phyloP scores from a whole-genome alignment of 2,329 filamentous ascomycete species.

The Apiospora hydei region DNA sequence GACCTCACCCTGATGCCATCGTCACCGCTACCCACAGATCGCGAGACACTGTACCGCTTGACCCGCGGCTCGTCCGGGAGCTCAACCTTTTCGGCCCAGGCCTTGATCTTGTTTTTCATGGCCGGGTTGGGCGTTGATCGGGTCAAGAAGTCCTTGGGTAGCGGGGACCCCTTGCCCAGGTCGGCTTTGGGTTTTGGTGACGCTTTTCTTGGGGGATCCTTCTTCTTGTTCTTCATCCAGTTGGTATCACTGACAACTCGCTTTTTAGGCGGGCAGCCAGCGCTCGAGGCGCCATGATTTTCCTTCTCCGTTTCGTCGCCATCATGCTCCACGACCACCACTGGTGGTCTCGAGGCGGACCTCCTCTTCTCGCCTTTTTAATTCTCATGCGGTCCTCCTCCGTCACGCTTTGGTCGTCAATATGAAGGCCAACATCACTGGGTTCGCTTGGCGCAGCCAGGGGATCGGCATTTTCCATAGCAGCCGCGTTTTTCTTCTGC shows the following conservation, averaged over 20 bases:
- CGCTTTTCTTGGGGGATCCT: conserved; percentile 52
- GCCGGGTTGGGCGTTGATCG: conserved; percentile 61
- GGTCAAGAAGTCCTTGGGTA: conserved; percentile 67
- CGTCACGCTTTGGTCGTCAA: conserved; percentile 67
- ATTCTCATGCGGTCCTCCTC: conserved; percentile 68
- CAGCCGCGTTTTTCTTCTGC: conserved; percentile 79
- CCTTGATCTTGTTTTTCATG: conserved; percentile 65
- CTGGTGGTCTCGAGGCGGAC: conserved; percentile 32
- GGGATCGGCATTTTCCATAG: conserved; percentile 60
- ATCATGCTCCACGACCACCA: conserved; percentile 40
- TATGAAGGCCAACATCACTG: conserved; percentile 66
- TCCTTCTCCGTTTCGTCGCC: conserved; percentile 41
- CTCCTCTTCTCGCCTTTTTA: conserved; percentile 54
- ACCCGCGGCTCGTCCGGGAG: conserved; percentile 50
- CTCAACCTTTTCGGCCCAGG: conserved; percentile 67
- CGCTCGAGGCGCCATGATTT: conserved; percentile 47
- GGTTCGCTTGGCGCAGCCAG: conserved; percentile 63
- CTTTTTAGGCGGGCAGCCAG: conserved; percentile 78
- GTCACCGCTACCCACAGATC: conserved; percentile 44
- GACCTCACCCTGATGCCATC: conserved; percentile 12
- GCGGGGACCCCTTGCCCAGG: conserved; percentile 46
- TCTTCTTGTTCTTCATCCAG: conserved; percentile 73
- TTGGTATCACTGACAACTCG: conserved; percentile 92
- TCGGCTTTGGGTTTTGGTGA: conserved; percentile 46
- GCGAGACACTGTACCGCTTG: conserved; percentile 47